Conservation (phyloP, 257 asterid species). For the Petunia secreta region DNA sequence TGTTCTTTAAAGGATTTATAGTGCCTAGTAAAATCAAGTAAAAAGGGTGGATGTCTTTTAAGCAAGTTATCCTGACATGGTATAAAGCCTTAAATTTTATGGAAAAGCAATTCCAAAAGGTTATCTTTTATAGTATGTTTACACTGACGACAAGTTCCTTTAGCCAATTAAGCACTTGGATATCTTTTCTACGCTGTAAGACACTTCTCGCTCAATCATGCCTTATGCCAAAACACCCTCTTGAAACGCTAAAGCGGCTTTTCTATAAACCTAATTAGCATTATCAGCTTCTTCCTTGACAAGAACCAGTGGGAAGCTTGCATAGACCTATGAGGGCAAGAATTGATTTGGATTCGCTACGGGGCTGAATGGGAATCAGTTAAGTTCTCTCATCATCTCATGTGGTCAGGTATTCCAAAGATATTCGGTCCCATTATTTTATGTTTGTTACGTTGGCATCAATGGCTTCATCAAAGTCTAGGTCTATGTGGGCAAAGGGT, state of each 20-base stretch:
- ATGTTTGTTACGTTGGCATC: neutral
- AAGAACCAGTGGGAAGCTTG: conserved; percentile 5
- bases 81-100: neutral
- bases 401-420: neutral
- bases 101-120: conserved; percentile 5
- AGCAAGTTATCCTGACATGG: too few relatives aligned
- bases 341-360: neutral
- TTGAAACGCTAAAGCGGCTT: neutral
- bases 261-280: neutral
- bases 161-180: neutral
- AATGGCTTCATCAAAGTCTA: neutral
- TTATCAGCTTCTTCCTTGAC: conserved; percentile 16
- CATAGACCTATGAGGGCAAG: neutral
- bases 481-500: neutral
- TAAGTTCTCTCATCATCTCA: neutral
- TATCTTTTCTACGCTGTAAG: neutral
- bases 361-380: conserved; percentile 7
- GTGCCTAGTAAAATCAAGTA: conserved; percentile 3
- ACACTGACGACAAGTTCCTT: neutral
- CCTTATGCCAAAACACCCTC: neutral
- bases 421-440: neutral
- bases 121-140: neutral
- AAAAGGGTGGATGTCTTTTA: too few relatives aligned
- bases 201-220: neutral
- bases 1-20: neutral